phyloP scores from a whole-genome alignment of 2,329 filamentous ascomycete genomes.

The Coniochaeta prunicola region DNA sequence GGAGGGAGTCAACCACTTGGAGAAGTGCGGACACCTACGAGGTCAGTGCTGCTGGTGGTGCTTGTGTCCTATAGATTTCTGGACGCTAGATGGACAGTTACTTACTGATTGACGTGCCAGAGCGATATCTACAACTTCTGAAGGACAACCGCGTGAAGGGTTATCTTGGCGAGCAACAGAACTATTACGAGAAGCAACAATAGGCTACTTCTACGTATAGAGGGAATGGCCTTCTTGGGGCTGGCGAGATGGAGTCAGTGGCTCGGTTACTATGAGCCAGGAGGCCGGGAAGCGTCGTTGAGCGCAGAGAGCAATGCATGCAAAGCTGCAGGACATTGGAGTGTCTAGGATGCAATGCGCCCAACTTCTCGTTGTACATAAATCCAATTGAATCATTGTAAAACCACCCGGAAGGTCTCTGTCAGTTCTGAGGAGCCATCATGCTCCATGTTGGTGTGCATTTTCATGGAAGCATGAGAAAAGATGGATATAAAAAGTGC shows the following conservation, averaged over 20 bases:
- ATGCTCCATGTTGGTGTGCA: not conserved
- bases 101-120: conserved; percentile 31
- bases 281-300: not conserved
- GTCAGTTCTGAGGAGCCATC: not conserved
- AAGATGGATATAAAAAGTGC: conserved; percentile 13
- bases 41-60: conserved; percentile 46
- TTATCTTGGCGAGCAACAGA: conserved; percentile 73
- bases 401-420: not conserved
- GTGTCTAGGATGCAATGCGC: not conserved
- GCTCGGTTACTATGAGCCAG: not conserved
- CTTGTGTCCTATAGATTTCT: not conserved
- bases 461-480: not conserved
- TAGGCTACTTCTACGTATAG: not conserved
- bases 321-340: not conserved
- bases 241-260: not conserved
- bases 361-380: conserved; percentile 1
- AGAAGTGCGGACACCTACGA: conserved; percentile 77
- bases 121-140: conserved; percentile 72
- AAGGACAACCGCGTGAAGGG: conserved; percentile 72
- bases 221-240: not conserved
- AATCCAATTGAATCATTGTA: not conserved
- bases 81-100: not conserved
- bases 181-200: conserved; percentile 52
- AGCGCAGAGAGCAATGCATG: not conserved
- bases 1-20: conserved; percentile 80